These are phyloP conservation scores for Talaromyces liani DNA, from an alignment of 495 filamentous ascomycete genomes.

Conservation along the genomic window DNA sequence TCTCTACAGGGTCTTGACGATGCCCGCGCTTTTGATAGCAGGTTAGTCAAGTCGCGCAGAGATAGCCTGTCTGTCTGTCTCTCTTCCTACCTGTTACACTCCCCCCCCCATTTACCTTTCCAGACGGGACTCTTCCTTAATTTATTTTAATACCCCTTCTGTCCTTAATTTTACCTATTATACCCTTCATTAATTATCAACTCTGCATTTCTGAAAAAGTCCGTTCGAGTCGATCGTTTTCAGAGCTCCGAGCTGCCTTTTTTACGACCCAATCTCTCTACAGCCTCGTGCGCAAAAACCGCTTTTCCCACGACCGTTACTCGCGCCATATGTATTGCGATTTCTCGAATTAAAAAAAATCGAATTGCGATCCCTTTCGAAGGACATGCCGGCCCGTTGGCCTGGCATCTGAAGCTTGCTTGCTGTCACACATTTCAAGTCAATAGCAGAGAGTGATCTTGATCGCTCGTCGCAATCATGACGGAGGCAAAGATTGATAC, in stretches of 20 bases:
- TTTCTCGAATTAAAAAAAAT: conserved; percentile 14
- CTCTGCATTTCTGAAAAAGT: conserved; percentile 14
- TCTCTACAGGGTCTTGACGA: conserved; percentile 38
- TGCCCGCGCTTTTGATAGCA: conserved; percentile 28
- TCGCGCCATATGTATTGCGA: conserved; percentile 37
- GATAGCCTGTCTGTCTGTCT: conserved; percentile 37
- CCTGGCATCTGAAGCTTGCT: conserved; percentile 24
- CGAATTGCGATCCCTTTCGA: conserved; percentile 23
- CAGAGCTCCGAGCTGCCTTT: conserved; percentile 24
- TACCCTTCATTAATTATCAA: not conserved
- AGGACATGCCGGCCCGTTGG: conserved; percentile 32
- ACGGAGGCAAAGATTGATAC: conserved; percentile 49
- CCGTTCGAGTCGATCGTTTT: conserved; percentile 39
- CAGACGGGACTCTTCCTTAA: conserved; percentile 44
- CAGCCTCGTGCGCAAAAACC: conserved; percentile 22
- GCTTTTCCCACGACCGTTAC: not conserved
- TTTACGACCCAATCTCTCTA: conserved; percentile 24
- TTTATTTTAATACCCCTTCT: conserved; percentile 47
- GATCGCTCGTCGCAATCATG: conserved; percentile 20
- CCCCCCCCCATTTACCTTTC: conserved; percentile 28
- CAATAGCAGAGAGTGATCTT: not conserved
- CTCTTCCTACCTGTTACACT: conserved; percentile 20
- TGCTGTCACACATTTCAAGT: not conserved
- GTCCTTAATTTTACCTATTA: conserved; percentile 19
- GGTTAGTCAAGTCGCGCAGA: not conserved